phyloP scores from a whole-genome alignment of 345 rosid genomes.

The Lumnitzera racemosa region DNA sequence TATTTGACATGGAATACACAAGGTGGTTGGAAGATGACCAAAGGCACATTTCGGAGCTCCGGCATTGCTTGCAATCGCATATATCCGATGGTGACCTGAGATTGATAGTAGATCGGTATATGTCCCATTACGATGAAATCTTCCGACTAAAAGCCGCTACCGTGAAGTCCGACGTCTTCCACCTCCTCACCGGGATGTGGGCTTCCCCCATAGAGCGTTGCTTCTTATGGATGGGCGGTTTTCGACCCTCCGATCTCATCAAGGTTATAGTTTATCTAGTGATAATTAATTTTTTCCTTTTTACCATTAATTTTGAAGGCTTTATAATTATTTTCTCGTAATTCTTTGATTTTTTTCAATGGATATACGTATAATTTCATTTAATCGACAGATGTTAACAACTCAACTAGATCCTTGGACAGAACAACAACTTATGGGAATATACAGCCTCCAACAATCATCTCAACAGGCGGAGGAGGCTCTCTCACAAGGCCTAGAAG shows the following conservation, averaged over 20 bases:
- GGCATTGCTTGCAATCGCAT: conserved; percentile 69
- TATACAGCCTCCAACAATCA: conserved; percentile 85
- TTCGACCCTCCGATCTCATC: conserved; percentile 87
- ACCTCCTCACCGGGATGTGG: conserved; percentile 89
- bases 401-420: conserved; percentile 79
- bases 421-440: conserved; percentile 90
- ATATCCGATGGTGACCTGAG: conserved; percentile 65
- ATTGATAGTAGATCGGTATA: conserved; percentile 61
- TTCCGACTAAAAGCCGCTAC: conserved; percentile 60
- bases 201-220: conserved; percentile 83
- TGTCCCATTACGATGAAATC: conserved; percentile 80
- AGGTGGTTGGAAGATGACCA: conserved; percentile 93
- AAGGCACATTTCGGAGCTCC: conserved; percentile 75
- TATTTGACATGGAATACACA: conserved; percentile 89
- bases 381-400: conserved; percentile 51
- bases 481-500: conserved; percentile 79
- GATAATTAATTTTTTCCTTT: no score
- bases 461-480: conserved; percentile 98
- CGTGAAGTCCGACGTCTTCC: conserved; percentile 78
- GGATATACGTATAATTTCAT: neutral
- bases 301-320: no score
- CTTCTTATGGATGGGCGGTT: conserved; percentile 98
- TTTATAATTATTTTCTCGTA: no score
- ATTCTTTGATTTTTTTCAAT: neutral
- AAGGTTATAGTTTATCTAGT: conserved; percentile 38